Percentiles rank a stretch among this genome's conserved stretches.
phyloP scores from a whole-genome alignment of 331 rosid species.

The Dryas integrifolia region DNA sequence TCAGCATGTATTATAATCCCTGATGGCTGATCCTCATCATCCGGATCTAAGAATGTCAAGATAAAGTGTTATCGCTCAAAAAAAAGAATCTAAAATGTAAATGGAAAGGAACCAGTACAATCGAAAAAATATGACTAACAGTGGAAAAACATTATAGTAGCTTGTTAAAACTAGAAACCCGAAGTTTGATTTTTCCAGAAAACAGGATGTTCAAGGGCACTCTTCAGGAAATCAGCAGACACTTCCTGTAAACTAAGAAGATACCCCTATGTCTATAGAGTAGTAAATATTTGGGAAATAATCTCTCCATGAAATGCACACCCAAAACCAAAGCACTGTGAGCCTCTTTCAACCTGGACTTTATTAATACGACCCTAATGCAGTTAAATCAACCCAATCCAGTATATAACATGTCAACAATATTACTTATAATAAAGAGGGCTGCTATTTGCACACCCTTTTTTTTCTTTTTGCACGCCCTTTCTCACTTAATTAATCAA shows the following conservation, averaged over 20 bases:
- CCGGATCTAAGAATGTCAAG: conserved; percentile 51
- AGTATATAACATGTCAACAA: too few relatives aligned
- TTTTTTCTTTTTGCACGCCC: too few relatives aligned
- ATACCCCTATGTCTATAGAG: background rate
- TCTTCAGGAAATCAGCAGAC: background rate
- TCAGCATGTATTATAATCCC: conserved; percentile 76
- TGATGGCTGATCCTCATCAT: conserved; percentile 82
- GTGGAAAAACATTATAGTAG: background rate
- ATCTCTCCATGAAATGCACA: background rate
- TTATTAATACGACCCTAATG: too few relatives aligned
- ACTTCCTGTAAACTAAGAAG: background rate
- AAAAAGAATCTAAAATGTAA: conserved; percentile 3
- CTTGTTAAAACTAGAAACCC: background rate
- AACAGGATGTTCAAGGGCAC: background rate
- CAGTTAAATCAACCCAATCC: too few relatives aligned
- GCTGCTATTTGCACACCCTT: too few relatives aligned
- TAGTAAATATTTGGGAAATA: too few relatives aligned
- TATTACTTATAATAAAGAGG: too few relatives aligned
- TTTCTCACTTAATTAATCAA: too few relatives aligned
- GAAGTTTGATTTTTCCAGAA: conserved; percentile 7
- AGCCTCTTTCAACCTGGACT: too few relatives aligned
- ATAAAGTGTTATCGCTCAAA: conserved; percentile 3
- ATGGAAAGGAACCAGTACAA: conserved; percentile 5
- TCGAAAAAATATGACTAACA: background rate
- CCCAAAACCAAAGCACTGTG: too few relatives aligned